phyloP scores from a whole-genome alignment of 371 early-diverging fungal genomes.

The Syncephalis plumigaleata region DNA sequence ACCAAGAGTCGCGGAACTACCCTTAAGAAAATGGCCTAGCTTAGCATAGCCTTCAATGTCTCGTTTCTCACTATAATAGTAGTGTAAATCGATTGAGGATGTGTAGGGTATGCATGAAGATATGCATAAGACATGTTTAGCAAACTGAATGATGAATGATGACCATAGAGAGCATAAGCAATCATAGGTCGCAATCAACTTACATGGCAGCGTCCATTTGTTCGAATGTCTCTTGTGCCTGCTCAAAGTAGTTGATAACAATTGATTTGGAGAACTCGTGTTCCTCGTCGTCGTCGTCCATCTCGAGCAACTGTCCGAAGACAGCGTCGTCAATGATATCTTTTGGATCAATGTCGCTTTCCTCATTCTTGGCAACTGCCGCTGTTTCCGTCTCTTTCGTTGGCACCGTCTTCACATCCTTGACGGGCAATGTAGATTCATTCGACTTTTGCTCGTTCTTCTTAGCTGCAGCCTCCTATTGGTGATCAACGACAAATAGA shows the following conservation, averaged over 20 bases:
- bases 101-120: neutral
- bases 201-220: conserved; percentile 51
- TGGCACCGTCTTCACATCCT: no score
- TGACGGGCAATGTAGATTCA: no score
- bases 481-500: no score
- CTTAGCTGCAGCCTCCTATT: no score
- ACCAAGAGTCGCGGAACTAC: conserved; percentile 79
- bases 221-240: conserved; percentile 46
- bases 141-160: neutral
- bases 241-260: conserved; percentile 55
- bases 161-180: neutral
- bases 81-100: no score
- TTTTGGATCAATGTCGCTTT: conserved; percentile 7
- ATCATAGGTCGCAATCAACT: conserved; percentile 14
- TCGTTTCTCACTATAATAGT: conserved; percentile 27
- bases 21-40: conserved; percentile 83
- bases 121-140: no score
- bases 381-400: no score
- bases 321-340: conserved; percentile 50
- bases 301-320: conserved; percentile 62
- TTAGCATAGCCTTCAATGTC: conserved; percentile 53
- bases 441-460: no score
- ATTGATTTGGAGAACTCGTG: conserved; percentile 51
- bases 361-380: no score
- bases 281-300: conserved; percentile 34